phyloP scores from a whole-genome alignment of 2,329 filamentous ascomycete species.

The Monosporascus sp. region DNA sequence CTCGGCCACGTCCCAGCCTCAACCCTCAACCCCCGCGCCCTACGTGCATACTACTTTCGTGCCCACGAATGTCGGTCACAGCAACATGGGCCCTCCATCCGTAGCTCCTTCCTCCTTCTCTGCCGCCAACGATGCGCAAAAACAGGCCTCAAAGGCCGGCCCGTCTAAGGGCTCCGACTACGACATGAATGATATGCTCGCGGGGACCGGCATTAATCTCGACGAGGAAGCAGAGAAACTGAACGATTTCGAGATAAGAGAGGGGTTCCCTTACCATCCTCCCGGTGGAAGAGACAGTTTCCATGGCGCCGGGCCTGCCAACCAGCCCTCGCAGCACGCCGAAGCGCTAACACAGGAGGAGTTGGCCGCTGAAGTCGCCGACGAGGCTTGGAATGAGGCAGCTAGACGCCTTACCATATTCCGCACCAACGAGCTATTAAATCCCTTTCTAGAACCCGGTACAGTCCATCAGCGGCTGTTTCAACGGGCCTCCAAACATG shows the following conservation, averaged over 20 bases:
- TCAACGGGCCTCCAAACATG: slow-evolving; percentile 54
- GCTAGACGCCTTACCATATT: slow-evolving; percentile 55
- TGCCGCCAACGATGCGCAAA: slow-evolving; percentile 25
- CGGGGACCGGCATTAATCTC: slow-evolving; percentile 80
- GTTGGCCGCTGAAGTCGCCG: slow-evolving; percentile 59
- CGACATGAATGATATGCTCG: slow-evolving; percentile 78
- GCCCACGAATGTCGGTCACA: slow-evolving; percentile 15
- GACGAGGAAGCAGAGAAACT: slow-evolving; percentile 81
- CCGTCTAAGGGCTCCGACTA: slow-evolving; percentile 60
- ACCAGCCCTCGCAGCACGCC: slow-evolving; percentile 50
- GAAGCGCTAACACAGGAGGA: slow-evolving; percentile 52
- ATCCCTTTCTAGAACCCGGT: slow-evolving; percentile 67
- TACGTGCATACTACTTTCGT: slow-evolving; percentile 25
- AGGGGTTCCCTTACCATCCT: slow-evolving; percentile 51
- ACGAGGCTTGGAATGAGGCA: slow-evolving; percentile 61
- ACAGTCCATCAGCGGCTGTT: slow-evolving; percentile 52
- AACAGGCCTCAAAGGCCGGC: slow-evolving; percentile 55
- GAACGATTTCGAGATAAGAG: slow-evolving; percentile 55
- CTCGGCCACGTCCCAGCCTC: slow-evolving; percentile 15
- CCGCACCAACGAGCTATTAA: slow-evolving; percentile 63
- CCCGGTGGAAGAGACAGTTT: slow-evolving; percentile 52
- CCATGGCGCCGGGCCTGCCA: slow-evolving; percentile 61
- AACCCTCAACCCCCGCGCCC: slow-evolving; percentile 15
- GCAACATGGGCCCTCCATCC: slow-evolving; percentile 28
- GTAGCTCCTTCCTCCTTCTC: slow-evolving; percentile 18